A percentile compares a stretch with the other conserved stretches of the same genome.
Evolutionary conservation across 2,329 filamentous ascomycete species (phyloP).

Genomic region (Aspergillus latus): DNA sequence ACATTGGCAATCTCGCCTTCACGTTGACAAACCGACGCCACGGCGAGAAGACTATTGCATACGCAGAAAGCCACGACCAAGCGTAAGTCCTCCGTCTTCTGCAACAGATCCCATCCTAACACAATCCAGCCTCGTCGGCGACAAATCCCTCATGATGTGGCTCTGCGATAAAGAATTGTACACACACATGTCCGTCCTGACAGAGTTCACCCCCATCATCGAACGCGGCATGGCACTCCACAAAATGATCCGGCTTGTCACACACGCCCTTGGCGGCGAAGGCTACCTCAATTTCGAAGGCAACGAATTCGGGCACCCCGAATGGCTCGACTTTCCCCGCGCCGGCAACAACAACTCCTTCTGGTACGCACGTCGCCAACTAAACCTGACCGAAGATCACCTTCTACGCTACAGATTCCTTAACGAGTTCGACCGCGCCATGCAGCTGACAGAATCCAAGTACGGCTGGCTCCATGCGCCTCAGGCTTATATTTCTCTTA

Average conservation of each 20-base stretch:
- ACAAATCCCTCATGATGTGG: constrained; percentile 98
- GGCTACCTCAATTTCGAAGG: constrained; percentile 98
- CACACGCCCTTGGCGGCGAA: constrained; percentile 87
- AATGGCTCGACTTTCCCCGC: constrained; percentile 98
- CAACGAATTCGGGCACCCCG: constrained; percentile 97
- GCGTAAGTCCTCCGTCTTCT: constrained; percentile 63
- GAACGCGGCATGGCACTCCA: constrained; percentile 88
- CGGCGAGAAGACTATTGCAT: constrained; percentile 97
- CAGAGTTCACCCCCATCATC: constrained; percentile 82
- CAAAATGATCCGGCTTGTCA: constrained; percentile 96
- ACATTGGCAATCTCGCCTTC: constrained; percentile 79
- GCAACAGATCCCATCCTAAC: background rate
- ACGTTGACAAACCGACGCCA: constrained; percentile 90
- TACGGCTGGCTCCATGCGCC: constrained; percentile 85
- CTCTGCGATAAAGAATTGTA: constrained; percentile 97
- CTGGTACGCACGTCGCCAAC: constrained; percentile 89
- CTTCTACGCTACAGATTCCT: constrained; percentile 86
- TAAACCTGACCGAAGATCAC: constrained; percentile 85
- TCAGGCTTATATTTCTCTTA: constrained; percentile 90
- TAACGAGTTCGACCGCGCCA: constrained; percentile 88
- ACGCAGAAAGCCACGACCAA: constrained; percentile 96
- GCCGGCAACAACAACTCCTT: constrained; percentile 91
- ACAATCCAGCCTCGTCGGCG: constrained; percentile 73
- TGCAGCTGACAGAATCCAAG: constrained; percentile 84
- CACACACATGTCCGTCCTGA: constrained; percentile 89